phyloP scores from a whole-genome alignment of 2,329 filamentous ascomycete species.

The Neoascochyta sp. region DNA sequence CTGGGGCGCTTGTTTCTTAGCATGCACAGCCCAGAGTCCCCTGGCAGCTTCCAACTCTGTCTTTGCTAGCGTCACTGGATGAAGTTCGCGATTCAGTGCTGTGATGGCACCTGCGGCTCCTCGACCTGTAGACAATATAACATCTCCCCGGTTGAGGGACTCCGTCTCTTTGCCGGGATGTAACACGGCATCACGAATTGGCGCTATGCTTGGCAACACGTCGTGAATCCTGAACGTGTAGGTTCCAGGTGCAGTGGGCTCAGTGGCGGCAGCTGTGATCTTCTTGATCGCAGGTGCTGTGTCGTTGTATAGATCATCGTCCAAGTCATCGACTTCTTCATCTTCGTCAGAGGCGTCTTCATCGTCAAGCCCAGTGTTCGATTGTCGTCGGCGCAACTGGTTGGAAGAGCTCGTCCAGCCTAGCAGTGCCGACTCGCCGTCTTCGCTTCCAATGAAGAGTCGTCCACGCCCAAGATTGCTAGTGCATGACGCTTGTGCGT shows the following conservation, averaged over 20 bases:
- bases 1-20: conserved; percentile 64
- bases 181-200: conserved; percentile 70
- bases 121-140: conserved; percentile 58
- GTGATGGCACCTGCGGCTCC: conserved; percentile 68
- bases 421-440: conserved; percentile 74
- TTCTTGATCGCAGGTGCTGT: conserved; percentile 47
- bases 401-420: conserved; percentile 67
- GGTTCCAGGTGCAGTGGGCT: conserved; percentile 55
- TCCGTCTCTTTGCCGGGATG: conserved; percentile 44
- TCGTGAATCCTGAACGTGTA: conserved; percentile 76
- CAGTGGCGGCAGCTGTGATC: conserved; percentile 33
- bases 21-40: conserved; percentile 76
- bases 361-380: conserved; percentile 57
- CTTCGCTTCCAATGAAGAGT: conserved; percentile 83
- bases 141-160: conserved; percentile 43
- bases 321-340: conserved; percentile 54
- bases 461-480: conserved; percentile 63
- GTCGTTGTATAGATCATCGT: conserved; percentile 62
- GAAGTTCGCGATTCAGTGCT: conserved; percentile 72
- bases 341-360: conserved; percentile 47
- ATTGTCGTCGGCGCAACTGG: conserved; percentile 58
- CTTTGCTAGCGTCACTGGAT: conserved; percentile 66
- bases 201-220: conserved; percentile 70
- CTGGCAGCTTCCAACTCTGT: conserved; percentile 70
- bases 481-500: conserved; percentile 64